Conservation (phyloP, 129 eudicot genomes). For the Pseudognaphalium luteoalbum region DNA sequence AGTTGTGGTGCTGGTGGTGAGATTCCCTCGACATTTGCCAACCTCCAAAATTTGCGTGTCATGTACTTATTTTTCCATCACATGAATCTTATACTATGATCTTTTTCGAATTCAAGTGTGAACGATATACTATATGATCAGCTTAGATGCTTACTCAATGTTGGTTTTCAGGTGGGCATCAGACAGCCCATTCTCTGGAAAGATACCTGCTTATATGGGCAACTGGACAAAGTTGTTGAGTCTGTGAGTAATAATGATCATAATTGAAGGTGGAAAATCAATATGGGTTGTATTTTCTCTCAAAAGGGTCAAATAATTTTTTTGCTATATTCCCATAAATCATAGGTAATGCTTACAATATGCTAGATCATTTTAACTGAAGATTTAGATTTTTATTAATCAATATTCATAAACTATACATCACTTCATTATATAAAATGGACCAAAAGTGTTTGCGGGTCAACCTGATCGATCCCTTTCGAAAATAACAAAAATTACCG, state of each 20-base stretch:
- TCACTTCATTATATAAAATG: not conserved
- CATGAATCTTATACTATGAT: not conserved
- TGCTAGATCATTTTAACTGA: not conserved
- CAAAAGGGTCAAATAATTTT: not conserved
- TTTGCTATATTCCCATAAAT: not conserved
- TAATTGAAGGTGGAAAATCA: not conserved
- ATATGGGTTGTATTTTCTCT: not conserved
- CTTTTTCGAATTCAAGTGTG: not conserved
- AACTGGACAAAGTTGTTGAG: slow-evolving; percentile 46
- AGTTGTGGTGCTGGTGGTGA: slow-evolving; percentile 69
- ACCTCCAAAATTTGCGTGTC: slow-evolving; percentile 36
- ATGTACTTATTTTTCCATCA: slow-evolving; percentile 41
- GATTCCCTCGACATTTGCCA: slow-evolving; percentile 63
- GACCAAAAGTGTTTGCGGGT: slow-evolving; percentile 4
- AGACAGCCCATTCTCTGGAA: slow-evolving; percentile 64
- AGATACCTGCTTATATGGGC: slow-evolving; percentile 64
- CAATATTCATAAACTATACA: not conserved
- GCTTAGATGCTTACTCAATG: slow-evolving; percentile 17
- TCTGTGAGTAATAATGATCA: slow-evolving; percentile 48
- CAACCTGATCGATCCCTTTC: not conserved
- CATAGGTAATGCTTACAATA: not conserved
- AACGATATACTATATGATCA: not conserved
- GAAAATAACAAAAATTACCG: not conserved
- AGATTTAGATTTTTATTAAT: not conserved
- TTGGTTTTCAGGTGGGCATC: slow-evolving; percentile 65